Evolutionary conservation across 2,329 filamentous ascomycete species (phyloP).

Genomic region (Xylariaceae sp.): DNA sequence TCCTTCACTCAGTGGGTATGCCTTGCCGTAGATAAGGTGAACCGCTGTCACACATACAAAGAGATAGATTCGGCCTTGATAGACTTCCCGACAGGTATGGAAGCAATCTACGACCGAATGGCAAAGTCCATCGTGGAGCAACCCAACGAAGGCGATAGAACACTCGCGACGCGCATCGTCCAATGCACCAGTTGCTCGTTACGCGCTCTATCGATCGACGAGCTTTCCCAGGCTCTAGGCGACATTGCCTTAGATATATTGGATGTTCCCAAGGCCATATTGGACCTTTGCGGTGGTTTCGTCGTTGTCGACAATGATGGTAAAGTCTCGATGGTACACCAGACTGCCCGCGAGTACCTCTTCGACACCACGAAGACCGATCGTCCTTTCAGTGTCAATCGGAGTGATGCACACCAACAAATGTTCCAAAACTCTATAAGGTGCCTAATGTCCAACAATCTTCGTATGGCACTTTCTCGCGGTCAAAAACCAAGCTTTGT

Average conservation of each 20-base stretch:
- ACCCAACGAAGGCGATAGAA: constrained; percentile 10
- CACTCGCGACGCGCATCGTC: constrained; percentile 18
- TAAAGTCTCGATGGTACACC: constrained; percentile 28
- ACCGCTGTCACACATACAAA: constrained; percentile 6
- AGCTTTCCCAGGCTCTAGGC: constrained; percentile 19
- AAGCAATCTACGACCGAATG: constrained; percentile 29
- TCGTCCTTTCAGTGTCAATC: constrained; percentile 13
- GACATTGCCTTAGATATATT: constrained; percentile 13
- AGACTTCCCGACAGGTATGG: constrained; percentile 13
- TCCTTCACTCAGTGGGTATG: constrained; percentile 8
- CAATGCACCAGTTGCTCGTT: constrained; percentile 20
- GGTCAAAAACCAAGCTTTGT: constrained; percentile 9
- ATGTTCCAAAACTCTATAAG: constrained; percentile 20
- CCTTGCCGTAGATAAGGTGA: constrained; percentile 6
- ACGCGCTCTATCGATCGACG: constrained; percentile 16
- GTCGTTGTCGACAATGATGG: constrained; percentile 24
- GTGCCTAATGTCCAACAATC: constrained; percentile 10
- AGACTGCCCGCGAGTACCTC: constrained; percentile 33
- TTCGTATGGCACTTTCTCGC: constrained; percentile 8
- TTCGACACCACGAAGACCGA: constrained; percentile 1
- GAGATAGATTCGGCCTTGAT: constrained; percentile 9
- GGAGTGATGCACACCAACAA: constrained; percentile 9
- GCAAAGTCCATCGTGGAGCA: constrained; percentile 17
- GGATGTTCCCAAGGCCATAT: constrained; percentile 23
- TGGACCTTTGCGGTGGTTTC: constrained; percentile 27